phyloP scores from a whole-genome alignment of 2,329 filamentous ascomycete species.

The Xylaria sp. region DNA sequence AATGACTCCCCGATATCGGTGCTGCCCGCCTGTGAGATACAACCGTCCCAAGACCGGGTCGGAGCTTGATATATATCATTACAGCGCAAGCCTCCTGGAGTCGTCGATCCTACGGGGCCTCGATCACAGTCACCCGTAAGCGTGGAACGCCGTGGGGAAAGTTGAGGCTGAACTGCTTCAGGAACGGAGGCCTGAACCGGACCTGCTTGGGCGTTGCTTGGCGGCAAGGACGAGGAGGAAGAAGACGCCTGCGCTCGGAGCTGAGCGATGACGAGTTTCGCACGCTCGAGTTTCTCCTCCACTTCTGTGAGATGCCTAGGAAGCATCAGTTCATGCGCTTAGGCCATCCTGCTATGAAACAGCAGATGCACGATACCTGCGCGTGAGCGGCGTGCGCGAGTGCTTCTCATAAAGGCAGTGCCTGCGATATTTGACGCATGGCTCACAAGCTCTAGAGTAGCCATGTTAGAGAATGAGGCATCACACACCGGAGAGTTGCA shows the following conservation, averaged over 20 bases:
- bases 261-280: constrained; percentile 21
- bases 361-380: constrained; percentile 17
- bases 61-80: neutral
- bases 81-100: neutral
- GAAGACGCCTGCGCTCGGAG: constrained; percentile 17
- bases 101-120: neutral
- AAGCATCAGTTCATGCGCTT: constrained; percentile 4
- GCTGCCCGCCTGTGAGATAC: neutral
- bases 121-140: neutral
- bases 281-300: constrained; percentile 19
- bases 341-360: neutral
- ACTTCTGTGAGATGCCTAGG: constrained; percentile 21
- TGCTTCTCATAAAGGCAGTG: constrained; percentile 27
- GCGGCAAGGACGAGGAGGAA: neutral
- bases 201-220: neutral
- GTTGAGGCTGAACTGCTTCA: neutral
- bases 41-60: neutral
- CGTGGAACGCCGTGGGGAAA: neutral
- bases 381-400: constrained; percentile 20
- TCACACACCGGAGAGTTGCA: neutral
- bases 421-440: constrained; percentile 23
- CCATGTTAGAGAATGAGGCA: constrained; percentile 5
- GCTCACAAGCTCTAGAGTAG: constrained; percentile 12
- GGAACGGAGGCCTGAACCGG: neutral
- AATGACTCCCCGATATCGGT: neutral